Conservation (phyloP, 768 basidiomycete species). For the Tylopilus plumbeoviolaceoides region DNA sequence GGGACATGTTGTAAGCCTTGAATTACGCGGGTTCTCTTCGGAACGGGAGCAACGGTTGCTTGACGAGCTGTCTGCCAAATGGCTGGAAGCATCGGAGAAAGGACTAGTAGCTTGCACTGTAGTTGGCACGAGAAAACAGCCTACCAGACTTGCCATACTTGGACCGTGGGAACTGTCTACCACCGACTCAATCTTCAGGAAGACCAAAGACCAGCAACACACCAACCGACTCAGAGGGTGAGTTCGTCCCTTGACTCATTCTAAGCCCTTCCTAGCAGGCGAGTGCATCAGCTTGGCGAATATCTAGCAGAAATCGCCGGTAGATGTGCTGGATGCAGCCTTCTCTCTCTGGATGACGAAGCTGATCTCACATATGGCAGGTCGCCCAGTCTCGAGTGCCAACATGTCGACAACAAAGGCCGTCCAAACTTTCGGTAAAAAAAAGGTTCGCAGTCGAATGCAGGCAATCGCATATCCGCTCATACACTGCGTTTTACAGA, state of each 20-base stretch:
- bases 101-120: not conserved
- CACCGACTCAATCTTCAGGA: not conserved
- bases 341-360: slow-evolving; percentile 35
- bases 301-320: slow-evolving; percentile 20
- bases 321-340: slow-evolving; percentile 39
- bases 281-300: not conserved
- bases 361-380: slow-evolving; percentile 23
- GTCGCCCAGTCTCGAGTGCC: slow-evolving; percentile 16
- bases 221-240: slow-evolving; percentile 35
- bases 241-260: slow-evolving; percentile 24
- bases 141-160: slow-evolving; percentile 14
- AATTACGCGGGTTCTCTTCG: not conserved
- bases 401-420: slow-evolving; percentile 79
- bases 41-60: slow-evolving; percentile 1
- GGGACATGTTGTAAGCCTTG: not conserved
- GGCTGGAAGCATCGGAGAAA: slow-evolving; percentile 16
- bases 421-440: slow-evolving; percentile 99
- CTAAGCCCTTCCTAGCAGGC: not conserved
- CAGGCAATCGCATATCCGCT: not conserved
- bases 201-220: slow-evolving; percentile 20
- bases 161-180: slow-evolving; percentile 23
- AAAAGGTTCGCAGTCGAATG: slow-evolving; percentile 65
- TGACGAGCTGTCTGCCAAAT: slow-evolving; percentile 14
- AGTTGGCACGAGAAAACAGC: not conserved
- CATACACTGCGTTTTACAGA: slow-evolving; percentile 43